phyloP scores from a whole-genome alignment of 2,329 filamentous ascomycete species.

The Claviceps lovelessii region DNA sequence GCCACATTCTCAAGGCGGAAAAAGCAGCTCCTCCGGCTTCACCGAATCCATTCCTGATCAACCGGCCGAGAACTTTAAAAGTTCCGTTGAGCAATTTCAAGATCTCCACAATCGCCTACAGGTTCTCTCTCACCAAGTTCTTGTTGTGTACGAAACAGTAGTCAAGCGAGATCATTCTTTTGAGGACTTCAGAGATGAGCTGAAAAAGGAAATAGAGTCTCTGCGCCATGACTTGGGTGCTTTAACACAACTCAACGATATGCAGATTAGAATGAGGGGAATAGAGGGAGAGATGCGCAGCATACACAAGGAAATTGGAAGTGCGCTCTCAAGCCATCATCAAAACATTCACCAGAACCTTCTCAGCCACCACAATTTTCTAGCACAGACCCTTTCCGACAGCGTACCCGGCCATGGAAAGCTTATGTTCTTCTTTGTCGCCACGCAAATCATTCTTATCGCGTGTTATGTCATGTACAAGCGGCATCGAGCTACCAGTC shows the following conservation, averaged over 20 bases:
- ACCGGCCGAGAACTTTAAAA: constrained; percentile 31
- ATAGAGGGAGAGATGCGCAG: constrained; percentile 45
- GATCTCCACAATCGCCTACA: constrained; percentile 79
- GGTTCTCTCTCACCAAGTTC: constrained; percentile 53
- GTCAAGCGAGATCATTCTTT: constrained; percentile 17
- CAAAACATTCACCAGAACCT: constrained; percentile 38
- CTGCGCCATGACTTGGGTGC: constrained; percentile 31
- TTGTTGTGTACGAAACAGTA: constrained; percentile 44
- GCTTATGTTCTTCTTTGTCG: constrained; percentile 56
- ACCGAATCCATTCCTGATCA: constrained; percentile 30
- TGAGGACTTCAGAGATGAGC: constrained; percentile 23
- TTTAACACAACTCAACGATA: constrained; percentile 28
- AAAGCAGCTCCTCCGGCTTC: constrained; percentile 11
- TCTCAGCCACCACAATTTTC: constrained; percentile 32
- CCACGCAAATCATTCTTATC: constrained; percentile 57
- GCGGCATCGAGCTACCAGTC: constrained; percentile 55
- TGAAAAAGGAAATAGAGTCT: constrained; percentile 32
- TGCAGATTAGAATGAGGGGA: constrained; percentile 32
- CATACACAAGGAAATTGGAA: constrained; percentile 39
- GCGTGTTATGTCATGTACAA: constrained; percentile 66
- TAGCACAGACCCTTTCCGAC: constrained; percentile 34
- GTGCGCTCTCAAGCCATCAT: constrained; percentile 36
- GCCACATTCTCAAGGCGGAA: constrained; percentile 14
- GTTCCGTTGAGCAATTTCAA: constrained; percentile 52
- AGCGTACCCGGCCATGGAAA: constrained; percentile 34